Percentiles rank a stretch among this genome's conserved stretches.
These are phyloP conservation scores for Basipetospora chlamydospora DNA, from an alignment of 2,329 filamentous ascomycete species.

Conservation along the genomic window DNA sequence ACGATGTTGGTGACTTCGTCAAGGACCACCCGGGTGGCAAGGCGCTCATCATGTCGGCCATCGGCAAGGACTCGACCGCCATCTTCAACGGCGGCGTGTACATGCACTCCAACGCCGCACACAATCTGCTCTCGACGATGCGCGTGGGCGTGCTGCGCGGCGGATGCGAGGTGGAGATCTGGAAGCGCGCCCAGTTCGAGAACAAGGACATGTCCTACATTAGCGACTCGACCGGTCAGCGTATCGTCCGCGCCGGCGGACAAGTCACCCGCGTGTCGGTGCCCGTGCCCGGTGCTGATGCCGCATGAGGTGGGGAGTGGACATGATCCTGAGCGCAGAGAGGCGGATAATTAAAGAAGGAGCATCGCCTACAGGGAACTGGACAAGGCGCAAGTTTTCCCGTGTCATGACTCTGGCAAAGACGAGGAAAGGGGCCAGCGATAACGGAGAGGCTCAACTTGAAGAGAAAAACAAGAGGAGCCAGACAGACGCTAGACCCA, in stretches of 20 bases:
- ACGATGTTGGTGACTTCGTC: slow-evolving; percentile 74
- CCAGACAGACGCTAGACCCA: too few relatives aligned
- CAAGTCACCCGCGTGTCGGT: slow-evolving; percentile 75
- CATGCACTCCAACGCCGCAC: slow-evolving; percentile 76
- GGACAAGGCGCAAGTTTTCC: too few relatives aligned
- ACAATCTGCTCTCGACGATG: slow-evolving; percentile 82
- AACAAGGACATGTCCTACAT: slow-evolving; percentile 70
- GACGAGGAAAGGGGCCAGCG: too few relatives aligned
- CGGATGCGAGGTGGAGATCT: slow-evolving; percentile 82
- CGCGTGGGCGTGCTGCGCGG: slow-evolving; percentile 74
- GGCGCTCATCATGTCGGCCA: slow-evolving; percentile 66
- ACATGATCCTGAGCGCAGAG: background rate
- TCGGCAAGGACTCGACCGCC: slow-evolving; percentile 78
- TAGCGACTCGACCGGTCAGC: slow-evolving; percentile 67
- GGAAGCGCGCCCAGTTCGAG: slow-evolving; percentile 74
- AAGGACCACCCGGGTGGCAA: slow-evolving; percentile 84
- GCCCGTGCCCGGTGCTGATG: slow-evolving; percentile 70
- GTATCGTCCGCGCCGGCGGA: slow-evolving; percentile 71
- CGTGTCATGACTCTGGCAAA: too few relatives aligned
- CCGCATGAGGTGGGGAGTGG: slow-evolving; percentile 54
- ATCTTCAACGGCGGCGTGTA: slow-evolving; percentile 91
- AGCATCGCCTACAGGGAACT: background rate
- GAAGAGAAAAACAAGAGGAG: too few relatives aligned
- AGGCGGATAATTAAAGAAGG: background rate
- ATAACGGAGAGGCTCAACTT: too few relatives aligned